Base-by-base conservation (phyloP, 768 basidiomycete genomes). In the Astraeus odoratus region DNA sequence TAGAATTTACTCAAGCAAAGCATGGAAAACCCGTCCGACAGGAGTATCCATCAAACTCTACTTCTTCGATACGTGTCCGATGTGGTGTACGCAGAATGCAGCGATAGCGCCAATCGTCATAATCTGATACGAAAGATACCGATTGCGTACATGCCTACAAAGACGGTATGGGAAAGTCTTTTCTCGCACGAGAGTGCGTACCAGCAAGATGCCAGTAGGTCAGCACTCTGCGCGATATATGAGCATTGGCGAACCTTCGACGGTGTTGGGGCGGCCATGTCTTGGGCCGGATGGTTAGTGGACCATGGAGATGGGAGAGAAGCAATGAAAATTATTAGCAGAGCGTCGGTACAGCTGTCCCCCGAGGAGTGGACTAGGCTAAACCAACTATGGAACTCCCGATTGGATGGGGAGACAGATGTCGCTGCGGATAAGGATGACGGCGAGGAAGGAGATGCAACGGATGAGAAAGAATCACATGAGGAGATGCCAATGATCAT, bases 221-320 rank as follows among this genome's bases (percentile, higher is more conserved):
- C 43, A 4, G 15, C 57, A 27, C 58, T 57, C 39, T 44, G 46
- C 15, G 40, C 43, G 19, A 61, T 70, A 31, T 75, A 71, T 49
- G 70, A 68, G 50, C 45, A 57, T 33, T 80, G 78, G 77, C 64
- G 68, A 22, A 52, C 52, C 41, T 47, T 59, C 42, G 70, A 73
- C 24, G 52, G 44, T 15, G 57, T 64, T 36, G 63, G 59, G 44
- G 74, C 76, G 31, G 59, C 64, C 27, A 50, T 67, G 38, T 64
- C 56, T 46, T 78, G 73, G 73, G 75, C 70, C 13, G 52, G 55
- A 43, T 80, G 78, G 77, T 49, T 79, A 24, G 54, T 71, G 55
- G 48, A 46, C 35, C 54, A 59, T 42, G 73, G 69, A 26, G 56
- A 63, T 43, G 75, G 73, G 29, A 61, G 57, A 40, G 69, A 66